Base-by-base conservation (phyloP, 345 rosid species). In the Isatis tinctoria region DNA sequence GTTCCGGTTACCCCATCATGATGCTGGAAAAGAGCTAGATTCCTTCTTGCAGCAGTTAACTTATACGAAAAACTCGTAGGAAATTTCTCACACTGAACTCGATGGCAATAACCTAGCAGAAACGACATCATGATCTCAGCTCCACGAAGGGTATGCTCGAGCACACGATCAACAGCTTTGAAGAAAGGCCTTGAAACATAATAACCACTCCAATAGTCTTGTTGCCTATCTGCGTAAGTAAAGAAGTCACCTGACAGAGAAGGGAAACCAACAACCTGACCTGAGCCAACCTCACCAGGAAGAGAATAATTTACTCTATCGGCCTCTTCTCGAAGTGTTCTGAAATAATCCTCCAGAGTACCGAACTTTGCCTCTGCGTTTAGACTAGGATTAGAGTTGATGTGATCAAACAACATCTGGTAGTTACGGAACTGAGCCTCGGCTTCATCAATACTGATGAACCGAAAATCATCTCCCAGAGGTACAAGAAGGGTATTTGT, bases 131-230 rank as follows among this genome's bases (percentile, higher is more conserved):
- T 83, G 78, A 90, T 90, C 82, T 95, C 99, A 0, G 98, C 71
- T 17, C 97, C 91, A 74, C 96, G 97, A 51, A 95, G 91, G 3
- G 94, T 85, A 36, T 92, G 92, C 82, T 95, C 99, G 1, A 95
- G 84, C 5, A 92, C 96, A 22, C 99, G 88, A 83, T 95, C 97
- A 78, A 95, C 98, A 65, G 97, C 98, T 86, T 95, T 95, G 74
- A 95, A 95, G 75, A 95, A 92, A 52, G 99, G 99, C 74, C 99
- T 89, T 41, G 99, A 95, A 48, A 92, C 96, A 72, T 95, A 95
- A 84, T 95, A 95, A 60, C 99, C 99, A 81, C 99, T 95, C 99
- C 99, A 92, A 66, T 95, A 92, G 79, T 95, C 98, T 67, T 90
- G 90, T 65, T 95, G 82, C 76, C 98, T 78, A 74, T 95, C 99